These are phyloP conservation scores for Xylaria sp. DNA, from an alignment of 2,329 filamentous ascomycete species.

Conservation along the genomic window DNA sequence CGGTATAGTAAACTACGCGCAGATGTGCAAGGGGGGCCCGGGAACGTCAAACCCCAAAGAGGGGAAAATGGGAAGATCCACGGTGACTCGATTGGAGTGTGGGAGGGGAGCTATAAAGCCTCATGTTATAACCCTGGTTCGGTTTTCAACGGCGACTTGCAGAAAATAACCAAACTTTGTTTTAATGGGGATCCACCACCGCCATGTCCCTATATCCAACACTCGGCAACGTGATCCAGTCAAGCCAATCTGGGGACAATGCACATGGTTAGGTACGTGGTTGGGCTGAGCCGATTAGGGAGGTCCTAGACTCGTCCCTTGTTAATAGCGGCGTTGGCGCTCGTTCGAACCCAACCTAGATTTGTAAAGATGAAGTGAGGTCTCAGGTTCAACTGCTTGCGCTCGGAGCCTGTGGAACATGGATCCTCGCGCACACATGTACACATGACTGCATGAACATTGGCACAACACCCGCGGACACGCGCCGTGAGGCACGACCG, in stretches of 20 bases:
- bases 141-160: constrained; percentile 48
- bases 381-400: constrained; percentile 24
- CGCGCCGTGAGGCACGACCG: constrained; percentile 26
- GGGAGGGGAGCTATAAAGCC: constrained; percentile 43
- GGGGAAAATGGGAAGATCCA: constrained; percentile 19
- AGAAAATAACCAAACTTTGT: constrained; percentile 48
- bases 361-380: constrained; percentile 7
- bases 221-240: constrained; percentile 34
- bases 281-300: constrained; percentile 35
- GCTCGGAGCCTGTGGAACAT: constrained; percentile 23
- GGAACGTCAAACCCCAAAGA: constrained; percentile 40
- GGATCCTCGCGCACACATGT: constrained; percentile 24
- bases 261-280: constrained; percentile 33
- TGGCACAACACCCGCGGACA: constrained; percentile 10
- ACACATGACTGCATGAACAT: not conserved
- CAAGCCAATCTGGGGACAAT: constrained; percentile 33
- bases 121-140: constrained; percentile 46
- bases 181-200: constrained; percentile 43
- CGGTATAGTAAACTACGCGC: constrained; percentile 20
- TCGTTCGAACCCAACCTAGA: constrained; percentile 25
- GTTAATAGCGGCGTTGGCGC: constrained; percentile 22
- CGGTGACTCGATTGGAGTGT: constrained; percentile 31
- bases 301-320: constrained; percentile 12
- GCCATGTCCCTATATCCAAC: constrained; percentile 38
- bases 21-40: constrained; percentile 22